These are phyloP conservation scores for Volvox reticuliferus DNA, from an alignment of 139 green algal species.

Conservation along the genomic window DNA sequence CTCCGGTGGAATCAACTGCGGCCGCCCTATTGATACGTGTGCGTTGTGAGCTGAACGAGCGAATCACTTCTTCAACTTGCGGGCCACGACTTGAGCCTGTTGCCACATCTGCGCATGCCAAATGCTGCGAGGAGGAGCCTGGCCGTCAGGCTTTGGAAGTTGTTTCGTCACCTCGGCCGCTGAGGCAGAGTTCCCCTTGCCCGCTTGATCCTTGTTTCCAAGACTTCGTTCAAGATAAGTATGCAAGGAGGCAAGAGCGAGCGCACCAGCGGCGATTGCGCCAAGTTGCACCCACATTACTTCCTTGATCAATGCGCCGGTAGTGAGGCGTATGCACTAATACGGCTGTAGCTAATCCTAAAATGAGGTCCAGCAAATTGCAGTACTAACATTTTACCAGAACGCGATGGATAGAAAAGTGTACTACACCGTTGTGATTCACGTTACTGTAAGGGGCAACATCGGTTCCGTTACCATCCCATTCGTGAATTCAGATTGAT, in stretches of 20 bases:
- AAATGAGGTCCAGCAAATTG: no score
- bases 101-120: slow-evolving; percentile 37
- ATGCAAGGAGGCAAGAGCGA: neutral
- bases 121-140: neutral
- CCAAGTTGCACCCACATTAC: slow-evolving; percentile 35
- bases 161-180: slow-evolving; percentile 1
- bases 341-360: no score
- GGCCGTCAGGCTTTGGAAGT: slow-evolving; percentile 25
- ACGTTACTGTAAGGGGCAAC: no score
- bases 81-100: neutral
- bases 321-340: no score
- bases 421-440: no score
- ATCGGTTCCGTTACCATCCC: no score
- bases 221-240: slow-evolving; percentile 32
- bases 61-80: slow-evolving; percentile 24
- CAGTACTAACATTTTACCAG: no score
- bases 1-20: no score
- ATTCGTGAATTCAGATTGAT: no score
- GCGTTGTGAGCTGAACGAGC: neutral
- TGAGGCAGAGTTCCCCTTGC: neutral
- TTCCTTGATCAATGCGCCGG: no score
- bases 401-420: no score
- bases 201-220: neutral
- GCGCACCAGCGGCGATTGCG: neutral
- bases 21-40: no score